These are phyloP conservation scores for Ophiostoma novo-ulmi DNA, from an alignment of 2,329 filamentous ascomycete species.

Conservation along the genomic window DNA sequence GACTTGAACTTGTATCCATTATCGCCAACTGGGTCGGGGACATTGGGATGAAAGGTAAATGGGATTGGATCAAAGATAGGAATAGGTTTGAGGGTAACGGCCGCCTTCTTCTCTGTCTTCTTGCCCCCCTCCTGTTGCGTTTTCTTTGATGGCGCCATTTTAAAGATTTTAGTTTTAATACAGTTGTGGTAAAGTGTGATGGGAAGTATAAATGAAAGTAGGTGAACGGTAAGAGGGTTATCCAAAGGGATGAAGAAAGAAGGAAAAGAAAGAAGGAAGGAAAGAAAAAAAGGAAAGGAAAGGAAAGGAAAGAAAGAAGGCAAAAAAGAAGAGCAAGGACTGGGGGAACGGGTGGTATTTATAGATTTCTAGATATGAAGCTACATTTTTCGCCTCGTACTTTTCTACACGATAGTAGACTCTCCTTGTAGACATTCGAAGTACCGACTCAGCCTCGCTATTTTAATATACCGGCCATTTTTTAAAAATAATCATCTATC, in stretches of 20 bases:
- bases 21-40: neutral
- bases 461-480: no score
- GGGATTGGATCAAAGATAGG: neutral
- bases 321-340: neutral
- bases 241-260: neutral
- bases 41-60: neutral
- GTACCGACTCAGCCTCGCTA: no score
- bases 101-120: no score
- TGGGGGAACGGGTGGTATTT: no score
- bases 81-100: neutral
- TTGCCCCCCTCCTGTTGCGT: no score
- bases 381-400: no score
- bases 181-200: neutral
- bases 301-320: neutral
- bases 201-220: neutral
- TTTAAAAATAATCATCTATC: no score
- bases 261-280: neutral
- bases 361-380: no score
- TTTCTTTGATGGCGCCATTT: no score
- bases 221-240: neutral
- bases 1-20: neutral
- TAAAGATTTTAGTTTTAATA: no score
- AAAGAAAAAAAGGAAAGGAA: neutral
- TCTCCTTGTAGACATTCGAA: no score
- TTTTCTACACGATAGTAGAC: no score